A percentile compares a stretch with the other conserved stretches of the same genome.
phyloP scores from a whole-genome alignment of 2,329 filamentous ascomycete genomes.

The Akanthomyces dipterigenus region DNA sequence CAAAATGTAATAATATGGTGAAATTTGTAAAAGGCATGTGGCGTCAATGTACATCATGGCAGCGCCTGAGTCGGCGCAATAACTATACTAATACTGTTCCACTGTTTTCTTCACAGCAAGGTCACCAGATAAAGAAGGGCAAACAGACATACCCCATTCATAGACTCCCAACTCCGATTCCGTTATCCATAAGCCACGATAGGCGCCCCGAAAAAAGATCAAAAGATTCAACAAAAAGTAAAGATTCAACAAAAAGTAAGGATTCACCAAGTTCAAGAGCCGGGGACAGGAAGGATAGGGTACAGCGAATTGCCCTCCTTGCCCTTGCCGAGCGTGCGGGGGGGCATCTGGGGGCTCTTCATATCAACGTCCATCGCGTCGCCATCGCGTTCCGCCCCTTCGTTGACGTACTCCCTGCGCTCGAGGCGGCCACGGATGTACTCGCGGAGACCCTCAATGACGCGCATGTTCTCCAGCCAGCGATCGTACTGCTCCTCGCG shows the following conservation, averaged over 20 bases:
- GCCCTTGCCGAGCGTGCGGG: conserved; percentile 14
- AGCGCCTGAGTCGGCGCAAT: neutral
- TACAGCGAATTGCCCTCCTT: conserved; percentile 31
- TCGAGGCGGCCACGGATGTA: conserved; percentile 53
- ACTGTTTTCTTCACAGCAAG: neutral
- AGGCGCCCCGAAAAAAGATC: neutral
- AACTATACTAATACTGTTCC: neutral
- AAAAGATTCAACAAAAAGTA: conserved; percentile 5
- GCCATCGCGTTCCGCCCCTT: conserved; percentile 16
- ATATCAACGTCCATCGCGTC: conserved; percentile 33
- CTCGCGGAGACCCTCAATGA: conserved; percentile 55
- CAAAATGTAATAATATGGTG: neutral
- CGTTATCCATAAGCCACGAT: neutral
- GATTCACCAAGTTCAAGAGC: conserved; percentile 19
- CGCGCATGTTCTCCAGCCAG: conserved; percentile 60
- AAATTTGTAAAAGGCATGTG: neutral
- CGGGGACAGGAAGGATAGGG: conserved; percentile 34
- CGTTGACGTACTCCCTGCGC: conserved; percentile 45
- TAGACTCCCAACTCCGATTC: neutral
- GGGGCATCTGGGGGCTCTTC: conserved; percentile 24
- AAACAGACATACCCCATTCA: neutral
- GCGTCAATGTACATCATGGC: conserved; percentile 5
- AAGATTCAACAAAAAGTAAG: neutral
- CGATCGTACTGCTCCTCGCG: conserved; percentile 57
- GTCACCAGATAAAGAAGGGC: neutral